Evolutionary conservation across 306 rosid species (phyloP).

Genomic region (Acacia melanoxylon): DNA sequence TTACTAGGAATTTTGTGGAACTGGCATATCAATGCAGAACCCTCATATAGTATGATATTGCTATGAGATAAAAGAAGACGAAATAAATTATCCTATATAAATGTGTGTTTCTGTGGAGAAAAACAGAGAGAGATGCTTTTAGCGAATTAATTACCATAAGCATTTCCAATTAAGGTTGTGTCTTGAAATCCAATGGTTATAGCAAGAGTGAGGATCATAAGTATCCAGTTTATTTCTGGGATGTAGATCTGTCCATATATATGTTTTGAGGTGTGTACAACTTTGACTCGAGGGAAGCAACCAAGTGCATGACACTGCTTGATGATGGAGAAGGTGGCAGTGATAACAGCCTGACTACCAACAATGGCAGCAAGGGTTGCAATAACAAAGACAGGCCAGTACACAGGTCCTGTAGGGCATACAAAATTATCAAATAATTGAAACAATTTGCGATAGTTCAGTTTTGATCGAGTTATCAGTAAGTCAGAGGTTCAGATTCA

Average conservation of each 20-base stretch:
- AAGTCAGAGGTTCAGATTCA: conserved; percentile 31
- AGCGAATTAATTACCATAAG: conserved; percentile 57
- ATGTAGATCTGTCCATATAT: conserved; percentile 84
- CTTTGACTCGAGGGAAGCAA: conserved; percentile 78
- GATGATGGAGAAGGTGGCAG: conserved; percentile 84
- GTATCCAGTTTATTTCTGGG: conserved; percentile 91
- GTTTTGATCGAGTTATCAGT: conserved; percentile 10
- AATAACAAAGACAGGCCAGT: conserved; percentile 81
- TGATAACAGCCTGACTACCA: conserved; percentile 86
- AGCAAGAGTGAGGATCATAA: conserved; percentile 80
- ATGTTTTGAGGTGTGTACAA: conserved; percentile 76
- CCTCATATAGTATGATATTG: neutral
- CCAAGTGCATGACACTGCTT: conserved; percentile 90
- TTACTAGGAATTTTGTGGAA: neutral
- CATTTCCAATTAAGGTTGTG: conserved; percentile 75
- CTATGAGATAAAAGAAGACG: neutral
- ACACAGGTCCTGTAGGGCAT: conserved; percentile 51
- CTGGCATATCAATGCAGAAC: neutral
- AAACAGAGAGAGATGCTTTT: neutral
- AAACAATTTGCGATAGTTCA: conserved; percentile 12
- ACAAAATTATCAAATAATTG: conserved; percentile 18
- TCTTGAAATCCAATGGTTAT: conserved; percentile 79
- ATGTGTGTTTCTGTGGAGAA: neutral
- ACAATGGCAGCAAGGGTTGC: conserved; percentile 79
- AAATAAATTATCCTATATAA: neutral